Conservation (phyloP, 2,329 filamentous ascomycete species). For the Allantophomopsis lycopodina region DNA sequence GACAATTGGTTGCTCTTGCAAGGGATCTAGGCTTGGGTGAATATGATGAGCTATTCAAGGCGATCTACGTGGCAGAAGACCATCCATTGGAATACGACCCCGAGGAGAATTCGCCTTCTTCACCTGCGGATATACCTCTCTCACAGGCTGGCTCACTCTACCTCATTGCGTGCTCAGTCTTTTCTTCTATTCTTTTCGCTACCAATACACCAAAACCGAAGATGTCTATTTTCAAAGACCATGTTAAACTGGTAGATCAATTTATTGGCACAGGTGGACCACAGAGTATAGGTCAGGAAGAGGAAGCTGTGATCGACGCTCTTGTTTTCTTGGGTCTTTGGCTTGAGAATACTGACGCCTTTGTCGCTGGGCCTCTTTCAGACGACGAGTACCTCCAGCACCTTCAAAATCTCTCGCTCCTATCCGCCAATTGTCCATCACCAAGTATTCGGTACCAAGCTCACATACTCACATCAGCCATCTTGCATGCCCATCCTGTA, state of each 20-base stretch:
- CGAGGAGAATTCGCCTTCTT: conserved; percentile 30
- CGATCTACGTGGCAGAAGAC: conserved; percentile 29
- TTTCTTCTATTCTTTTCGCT: conserved; percentile 46
- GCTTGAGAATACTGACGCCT: conserved; percentile 35
- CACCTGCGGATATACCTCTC: conserved; percentile 37
- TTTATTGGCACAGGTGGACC: conserved; percentile 37
- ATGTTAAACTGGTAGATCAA: conserved; percentile 35
- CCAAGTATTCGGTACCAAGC: conserved; percentile 20
- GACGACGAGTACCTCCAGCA: conserved; percentile 39
- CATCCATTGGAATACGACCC: conserved; percentile 22
- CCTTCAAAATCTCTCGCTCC: conserved; percentile 30
- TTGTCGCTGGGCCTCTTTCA: conserved; percentile 21
- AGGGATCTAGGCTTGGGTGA: conserved; percentile 40
- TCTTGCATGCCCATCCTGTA: conserved; percentile 40
- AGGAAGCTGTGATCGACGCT: conserved; percentile 43
- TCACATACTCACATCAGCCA: conserved; percentile 18
- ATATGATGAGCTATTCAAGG: conserved; percentile 27
- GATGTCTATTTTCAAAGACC: conserved; percentile 46
- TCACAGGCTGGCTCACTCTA: conserved; percentile 45
- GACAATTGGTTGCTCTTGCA: conserved; percentile 49
- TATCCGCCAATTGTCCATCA: conserved; percentile 23
- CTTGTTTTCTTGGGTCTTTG: conserved; percentile 45
- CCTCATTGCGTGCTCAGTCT: conserved; percentile 47
- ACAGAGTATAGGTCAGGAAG: conserved; percentile 27
- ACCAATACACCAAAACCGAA: conserved; percentile 37